Base-by-base conservation (phyloP, 257 asterid genomes). In the Solanum commersonii region DNA sequence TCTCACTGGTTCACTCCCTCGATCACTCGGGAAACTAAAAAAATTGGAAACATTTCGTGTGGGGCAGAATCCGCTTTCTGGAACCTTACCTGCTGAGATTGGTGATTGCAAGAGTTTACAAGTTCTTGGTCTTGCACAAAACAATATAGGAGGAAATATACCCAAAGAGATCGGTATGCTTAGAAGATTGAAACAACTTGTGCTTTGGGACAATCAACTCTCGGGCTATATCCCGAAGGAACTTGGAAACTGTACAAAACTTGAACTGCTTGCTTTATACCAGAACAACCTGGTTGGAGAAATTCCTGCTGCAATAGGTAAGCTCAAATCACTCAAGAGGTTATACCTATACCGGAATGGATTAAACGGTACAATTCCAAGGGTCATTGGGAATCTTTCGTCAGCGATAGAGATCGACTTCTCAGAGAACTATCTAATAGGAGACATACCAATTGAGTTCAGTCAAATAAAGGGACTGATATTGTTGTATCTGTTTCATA, bases 41-140 rank as follows among this genome's bases (percentile, higher is more conserved):
- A 92, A 86, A 65, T 87, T 96, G 93, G 89, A 31, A 56, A 89
- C 85, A 9, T 94, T 95, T 82, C 94, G 99, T 14, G 96, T 95
- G 4, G 99, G 98, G 84, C 96, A 94, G 90, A 95, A 96, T 88
- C 90, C 87, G 2, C 90, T 96, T 71, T 93, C 98, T 0, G 99
- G 98, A 81, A 94, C 90, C 89, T 87, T 94, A 87, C 99, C 98
- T 1, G 27, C 92, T 2, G 95, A 92, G 72, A 92, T 96, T 77
- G 96, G 95, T 83, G 84, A 84, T 49, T 96, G 98, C 70, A 73
- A 15, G 85, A 94, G 87, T 90, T 92, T 96, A 31, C 67, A 87
- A 89, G 85, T 73, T 44, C 98, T 96, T 85, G 98, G 98, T 59
- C 94, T 96, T 74, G 98, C 98, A 15, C 98, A 95, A 87, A 96